phyloP scores from a whole-genome alignment of 768 basidiomycete genomes.

The Leccinum broughii region DNA sequence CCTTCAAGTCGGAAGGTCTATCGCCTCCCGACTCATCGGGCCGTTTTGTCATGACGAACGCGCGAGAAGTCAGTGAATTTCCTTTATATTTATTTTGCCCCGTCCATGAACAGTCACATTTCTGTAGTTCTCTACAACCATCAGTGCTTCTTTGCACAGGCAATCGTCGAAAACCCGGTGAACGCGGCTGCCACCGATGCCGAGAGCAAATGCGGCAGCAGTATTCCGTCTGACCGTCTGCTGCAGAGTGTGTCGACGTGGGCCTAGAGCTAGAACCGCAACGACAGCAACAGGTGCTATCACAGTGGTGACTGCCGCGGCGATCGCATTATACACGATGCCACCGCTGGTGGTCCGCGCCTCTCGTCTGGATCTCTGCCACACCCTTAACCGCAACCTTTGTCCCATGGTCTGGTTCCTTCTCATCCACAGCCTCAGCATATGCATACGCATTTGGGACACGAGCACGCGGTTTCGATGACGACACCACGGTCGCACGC shows the following conservation, averaged over 20 bases:
- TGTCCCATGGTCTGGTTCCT: too few relatives aligned
- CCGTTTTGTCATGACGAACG: conserved; percentile 37
- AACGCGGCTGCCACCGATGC: conserved; percentile 35
- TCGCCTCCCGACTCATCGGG: conserved; percentile 36
- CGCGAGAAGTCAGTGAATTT: conserved; percentile 38
- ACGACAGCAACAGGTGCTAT: too few relatives aligned
- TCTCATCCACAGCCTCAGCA: too few relatives aligned
- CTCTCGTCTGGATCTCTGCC: too few relatives aligned
- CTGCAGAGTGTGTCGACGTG: background rate
- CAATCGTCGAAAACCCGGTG: conserved; percentile 62
- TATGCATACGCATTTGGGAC: too few relatives aligned
- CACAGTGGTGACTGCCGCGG: too few relatives aligned
- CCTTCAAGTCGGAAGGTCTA: conserved; percentile 9
- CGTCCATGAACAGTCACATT: conserved; percentile 1
- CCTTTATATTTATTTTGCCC: background rate
- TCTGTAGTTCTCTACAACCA: conserved; percentile 59
- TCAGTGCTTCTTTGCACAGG: conserved; percentile 69
- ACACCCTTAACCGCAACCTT: too few relatives aligned
- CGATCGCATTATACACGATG: too few relatives aligned
- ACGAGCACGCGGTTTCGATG: too few relatives aligned
- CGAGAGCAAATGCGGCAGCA: conserved; percentile 10
- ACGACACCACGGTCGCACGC: conserved; percentile 1
- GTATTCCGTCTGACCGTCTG: background rate
- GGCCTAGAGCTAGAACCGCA: too few relatives aligned
- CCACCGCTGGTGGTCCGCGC: too few relatives aligned